Conservation (phyloP, 2,329 filamentous ascomycete species). For the Diplodia scrobiculata region DNA sequence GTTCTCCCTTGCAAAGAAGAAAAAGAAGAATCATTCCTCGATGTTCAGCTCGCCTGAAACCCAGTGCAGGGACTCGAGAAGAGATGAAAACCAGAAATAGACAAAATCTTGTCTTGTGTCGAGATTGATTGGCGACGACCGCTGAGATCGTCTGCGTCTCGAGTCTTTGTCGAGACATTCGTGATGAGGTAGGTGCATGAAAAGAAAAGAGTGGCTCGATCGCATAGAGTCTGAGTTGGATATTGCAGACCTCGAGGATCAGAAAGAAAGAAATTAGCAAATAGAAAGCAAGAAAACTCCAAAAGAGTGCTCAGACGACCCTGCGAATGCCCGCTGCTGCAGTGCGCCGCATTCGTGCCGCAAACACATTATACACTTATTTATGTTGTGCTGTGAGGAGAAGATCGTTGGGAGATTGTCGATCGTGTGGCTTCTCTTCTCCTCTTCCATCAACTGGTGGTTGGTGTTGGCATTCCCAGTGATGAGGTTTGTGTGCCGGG, state of each 20-base stretch:
- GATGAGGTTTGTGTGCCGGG: constrained; percentile 1
- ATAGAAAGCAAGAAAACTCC: not conserved
- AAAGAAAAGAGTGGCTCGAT: constrained; percentile 2
- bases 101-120: not conserved
- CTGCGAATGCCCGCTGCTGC: constrained; percentile 4
- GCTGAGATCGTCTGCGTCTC: not conserved
- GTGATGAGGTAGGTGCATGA: not conserved
- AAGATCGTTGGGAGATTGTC: not conserved
- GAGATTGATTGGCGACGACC: not conserved
- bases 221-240: constrained; percentile 8
- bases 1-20: not conserved
- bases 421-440: not conserved
- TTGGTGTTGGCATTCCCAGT: not conserved
- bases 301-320: constrained; percentile 1
- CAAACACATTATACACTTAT: constrained; percentile 28
- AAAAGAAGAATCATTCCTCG: not conserved
- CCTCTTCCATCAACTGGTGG: not conserved
- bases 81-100: not conserved
- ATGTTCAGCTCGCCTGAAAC: not conserved
- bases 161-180: not conserved
- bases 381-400: not conserved
- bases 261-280: not conserved
- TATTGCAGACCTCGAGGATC: constrained; percentile 1
- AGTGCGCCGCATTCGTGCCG: not conserved
- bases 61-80: not conserved